Base-by-base conservation (phyloP, 306 rosid species). In the Castanea crenata region DNA sequence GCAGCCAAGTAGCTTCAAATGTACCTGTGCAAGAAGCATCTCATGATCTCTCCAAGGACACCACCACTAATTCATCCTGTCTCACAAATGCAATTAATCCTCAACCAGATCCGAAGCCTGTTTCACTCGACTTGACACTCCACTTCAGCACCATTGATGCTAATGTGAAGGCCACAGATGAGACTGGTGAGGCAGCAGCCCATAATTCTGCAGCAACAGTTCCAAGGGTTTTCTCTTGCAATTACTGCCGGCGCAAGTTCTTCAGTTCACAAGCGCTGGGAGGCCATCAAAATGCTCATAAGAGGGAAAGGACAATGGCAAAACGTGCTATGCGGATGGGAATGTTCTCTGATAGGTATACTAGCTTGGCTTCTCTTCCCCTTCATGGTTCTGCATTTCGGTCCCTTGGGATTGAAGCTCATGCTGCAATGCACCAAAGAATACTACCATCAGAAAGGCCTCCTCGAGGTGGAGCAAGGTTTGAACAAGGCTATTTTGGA, bases 231-330 rank as follows among this genome's bases (percentile, higher is more conserved):
- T 94, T 94, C 92, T 86, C 97, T 20, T 94, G 98, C 81, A 94
- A 94, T 70, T 94, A 92, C 83, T 94, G 98, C 67, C 71, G 82
- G 86, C 88, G 98, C 51, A 91, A 92, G 79, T 94, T 94, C 91
- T 94, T 73, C 44, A 94, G 98, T 86, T 94, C 98, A 0, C 98
- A 94, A 89, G 98, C 98, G 4, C 78, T 94, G 5, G 98, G 98
- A 0, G 98, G 98, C 59, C 98, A 94, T 51, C 98, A 94, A 78
- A 94, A 93, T 73, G 98, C 98, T 62, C 98, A 94, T 64, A 94
- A 92, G 77, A 82, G 98, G 86, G 98, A 94, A 86, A 83, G 98
- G 58, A 90, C 97, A 58, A 90, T 94, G 94, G 97, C 98, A 0
- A 94, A 94, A 63, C 96, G 96, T 0, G 97, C 92, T 1, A 80